Percentiles rank a stretch among this genome's conserved stretches.
Conservation (phyloP, 2,329 filamentous ascomycete species). For the Pseudogymnoascus pannorum region DNA sequence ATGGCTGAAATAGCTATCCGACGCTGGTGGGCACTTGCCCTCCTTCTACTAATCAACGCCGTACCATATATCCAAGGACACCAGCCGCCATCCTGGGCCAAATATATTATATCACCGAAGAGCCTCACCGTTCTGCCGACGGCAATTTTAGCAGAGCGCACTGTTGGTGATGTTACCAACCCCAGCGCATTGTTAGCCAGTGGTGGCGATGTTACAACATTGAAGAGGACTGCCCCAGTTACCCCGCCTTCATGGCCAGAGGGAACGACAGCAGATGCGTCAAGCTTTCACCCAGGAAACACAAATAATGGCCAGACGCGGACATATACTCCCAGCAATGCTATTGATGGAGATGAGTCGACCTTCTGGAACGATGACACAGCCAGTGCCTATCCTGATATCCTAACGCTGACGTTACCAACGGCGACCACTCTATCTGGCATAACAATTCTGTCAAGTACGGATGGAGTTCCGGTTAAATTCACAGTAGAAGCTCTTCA, state of each 20-base stretch:
- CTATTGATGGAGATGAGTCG: background rate
- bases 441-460: background rate
- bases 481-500: background rate
- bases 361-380: conserved; percentile 8
- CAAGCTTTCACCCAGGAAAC: background rate
- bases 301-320: background rate
- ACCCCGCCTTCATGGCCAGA: background rate
- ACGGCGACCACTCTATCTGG: background rate
- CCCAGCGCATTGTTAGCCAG: conserved; percentile 29
- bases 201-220: conserved; percentile 24
- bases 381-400: background rate
- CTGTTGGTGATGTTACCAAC: conserved; percentile 34
- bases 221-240: conserved; percentile 23
- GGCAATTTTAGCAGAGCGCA: conserved; percentile 28
- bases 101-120: conserved; percentile 34
- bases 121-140: conserved; percentile 28
- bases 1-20: background rate
- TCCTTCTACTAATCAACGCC: background rate
- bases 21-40: conserved; percentile 2
- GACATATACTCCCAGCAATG: background rate
- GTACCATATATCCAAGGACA: conserved; percentile 10
- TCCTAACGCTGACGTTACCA: background rate
- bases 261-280: background rate
- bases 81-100: conserved; percentile 29
- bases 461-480: background rate